Conservation (phyloP, 768 basidiomycete genomes). For the Suillus plorans region DNA sequence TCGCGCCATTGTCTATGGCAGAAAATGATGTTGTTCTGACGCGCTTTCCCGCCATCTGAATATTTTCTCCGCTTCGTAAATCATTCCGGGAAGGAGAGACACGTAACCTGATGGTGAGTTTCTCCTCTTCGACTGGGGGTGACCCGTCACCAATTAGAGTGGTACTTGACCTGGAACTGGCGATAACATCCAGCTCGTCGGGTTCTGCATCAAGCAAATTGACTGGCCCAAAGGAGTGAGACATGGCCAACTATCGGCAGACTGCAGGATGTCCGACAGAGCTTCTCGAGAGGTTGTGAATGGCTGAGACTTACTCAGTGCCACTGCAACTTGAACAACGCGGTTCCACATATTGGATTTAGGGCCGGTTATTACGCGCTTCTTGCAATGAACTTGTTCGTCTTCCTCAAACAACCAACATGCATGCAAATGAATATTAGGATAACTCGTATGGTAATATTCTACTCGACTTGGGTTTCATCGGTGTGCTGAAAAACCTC, state of each 20-base stretch:
- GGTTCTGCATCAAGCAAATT: background rate
- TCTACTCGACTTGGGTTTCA: background rate
- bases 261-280: background rate
- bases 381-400: background rate
- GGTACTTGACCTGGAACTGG: slow-evolving; percentile 23
- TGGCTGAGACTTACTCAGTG: background rate
- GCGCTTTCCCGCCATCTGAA: slow-evolving; percentile 17
- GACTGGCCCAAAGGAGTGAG: background rate
- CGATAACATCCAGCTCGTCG: slow-evolving; percentile 33
- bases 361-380: slow-evolving; percentile 5
- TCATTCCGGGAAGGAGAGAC: slow-evolving; percentile 7
- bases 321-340: background rate
- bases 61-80: background rate
- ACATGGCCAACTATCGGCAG: background rate
- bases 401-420: background rate
- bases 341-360: slow-evolving; percentile 1
- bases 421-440: background rate
- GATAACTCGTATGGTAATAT: background rate
- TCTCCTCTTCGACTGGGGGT: slow-evolving; percentile 13
- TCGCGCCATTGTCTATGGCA: background rate
- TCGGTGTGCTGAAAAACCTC: background rate
- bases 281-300: background rate
- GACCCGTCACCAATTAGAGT: slow-evolving; percentile 30
- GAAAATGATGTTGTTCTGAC: slow-evolving; percentile 12
- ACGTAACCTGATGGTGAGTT: slow-evolving; percentile 12